Percentiles rank a stretch among this genome's conserved stretches.
These are phyloP conservation scores for Graphilbum sp. DNA, from an alignment of 2,329 filamentous ascomycete genomes.

Conservation along the genomic window DNA sequence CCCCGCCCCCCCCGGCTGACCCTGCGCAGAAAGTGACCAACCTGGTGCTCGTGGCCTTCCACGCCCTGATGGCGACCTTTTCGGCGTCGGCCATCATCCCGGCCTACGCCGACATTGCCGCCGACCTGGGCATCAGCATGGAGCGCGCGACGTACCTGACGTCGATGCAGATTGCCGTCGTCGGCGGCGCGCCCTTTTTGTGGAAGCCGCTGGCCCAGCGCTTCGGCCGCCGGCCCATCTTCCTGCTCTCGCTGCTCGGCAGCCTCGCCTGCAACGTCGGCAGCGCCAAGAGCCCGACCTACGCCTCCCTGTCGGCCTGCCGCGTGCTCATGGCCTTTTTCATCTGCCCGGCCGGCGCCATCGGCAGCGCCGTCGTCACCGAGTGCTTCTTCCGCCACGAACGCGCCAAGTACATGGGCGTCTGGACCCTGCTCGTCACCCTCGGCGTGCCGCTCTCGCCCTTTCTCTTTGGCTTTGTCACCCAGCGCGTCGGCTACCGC, in stretches of 20 bases:
- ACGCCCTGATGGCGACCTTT: slow-evolving; percentile 40
- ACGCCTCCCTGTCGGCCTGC: slow-evolving; percentile 31
- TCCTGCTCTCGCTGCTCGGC: slow-evolving; percentile 30
- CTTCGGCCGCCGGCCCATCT: slow-evolving; percentile 37
- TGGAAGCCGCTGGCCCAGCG: slow-evolving; percentile 38
- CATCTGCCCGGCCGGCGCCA: slow-evolving; percentile 32
- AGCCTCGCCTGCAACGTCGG: slow-evolving; percentile 34
- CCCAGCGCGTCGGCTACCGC: slow-evolving; percentile 32
- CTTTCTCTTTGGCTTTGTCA: slow-evolving; percentile 26
- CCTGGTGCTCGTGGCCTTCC: slow-evolving; percentile 36
- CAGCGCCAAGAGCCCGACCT: slow-evolving; percentile 31
- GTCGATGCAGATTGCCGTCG: slow-evolving; percentile 35
- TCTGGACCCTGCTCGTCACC: slow-evolving; percentile 30
- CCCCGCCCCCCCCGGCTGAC: too few relatives aligned
- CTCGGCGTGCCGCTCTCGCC: slow-evolving; percentile 15
- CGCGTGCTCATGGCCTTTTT: slow-evolving; percentile 36
- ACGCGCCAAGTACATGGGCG: slow-evolving; percentile 35
- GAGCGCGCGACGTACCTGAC: slow-evolving; percentile 35
- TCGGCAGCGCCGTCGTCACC: slow-evolving; percentile 39
- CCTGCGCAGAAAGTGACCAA: slow-evolving; percentile 39
- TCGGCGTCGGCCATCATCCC: slow-evolving; percentile 36
- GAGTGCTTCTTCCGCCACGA: slow-evolving; percentile 41
- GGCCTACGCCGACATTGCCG: slow-evolving; percentile 34
- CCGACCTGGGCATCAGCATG: slow-evolving; percentile 29
- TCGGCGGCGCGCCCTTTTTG: slow-evolving; percentile 35